A percentile compares a stretch with the other conserved stretches of the same genome.
These are phyloP conservation scores for Pseudopithomyces chartarum DNA, from an alignment of 2,329 filamentous ascomycete species.

Conservation along the genomic window DNA sequence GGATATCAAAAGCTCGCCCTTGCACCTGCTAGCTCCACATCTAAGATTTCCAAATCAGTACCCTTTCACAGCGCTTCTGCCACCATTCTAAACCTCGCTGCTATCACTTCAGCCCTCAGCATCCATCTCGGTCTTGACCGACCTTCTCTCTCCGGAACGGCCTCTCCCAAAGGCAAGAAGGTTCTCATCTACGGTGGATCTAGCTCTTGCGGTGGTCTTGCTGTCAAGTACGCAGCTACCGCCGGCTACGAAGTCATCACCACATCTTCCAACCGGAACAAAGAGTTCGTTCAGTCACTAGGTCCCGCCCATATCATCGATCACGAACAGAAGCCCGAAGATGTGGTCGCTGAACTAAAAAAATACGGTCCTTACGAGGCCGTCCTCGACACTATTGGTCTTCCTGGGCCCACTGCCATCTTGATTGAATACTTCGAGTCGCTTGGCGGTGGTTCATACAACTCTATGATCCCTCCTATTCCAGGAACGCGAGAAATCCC, in stretches of 20 bases:
- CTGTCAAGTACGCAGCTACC: constrained; percentile 30
- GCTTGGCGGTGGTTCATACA: constrained; percentile 14
- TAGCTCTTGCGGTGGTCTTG: constrained; percentile 32
- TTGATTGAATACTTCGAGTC: constrained; percentile 18
- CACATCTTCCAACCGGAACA: constrained; percentile 39
- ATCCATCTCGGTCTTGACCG: constrained; percentile 12
- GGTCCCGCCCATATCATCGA: constrained; percentile 34
- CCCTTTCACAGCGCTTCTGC: constrained; percentile 19
- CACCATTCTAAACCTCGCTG: constrained; percentile 23
- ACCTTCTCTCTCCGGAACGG: constrained; percentile 1
- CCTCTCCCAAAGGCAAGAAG: constrained; percentile 18
- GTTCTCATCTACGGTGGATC: constrained; percentile 44
- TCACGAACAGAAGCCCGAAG: constrained; percentile 21
- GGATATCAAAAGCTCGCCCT: constrained; percentile 31
- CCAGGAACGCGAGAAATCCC: constrained; percentile 9
- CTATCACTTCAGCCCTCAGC: constrained; percentile 20
- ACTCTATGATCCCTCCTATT: constrained; percentile 19
- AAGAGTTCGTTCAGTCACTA: constrained; percentile 33
- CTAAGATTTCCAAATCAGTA: constrained; percentile 20
- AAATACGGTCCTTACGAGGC: constrained; percentile 31
- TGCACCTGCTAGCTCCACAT: constrained; percentile 8
- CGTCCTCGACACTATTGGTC: constrained; percentile 32
- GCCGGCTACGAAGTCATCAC: constrained; percentile 42
- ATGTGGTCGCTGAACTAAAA: constrained; percentile 22
- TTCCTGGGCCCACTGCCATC: constrained; percentile 14